A percentile compares a stretch with the other conserved stretches of the same genome.
Conservation (phyloP, 2,329 filamentous ascomycete species). For the Alternaria sp. region DNA sequence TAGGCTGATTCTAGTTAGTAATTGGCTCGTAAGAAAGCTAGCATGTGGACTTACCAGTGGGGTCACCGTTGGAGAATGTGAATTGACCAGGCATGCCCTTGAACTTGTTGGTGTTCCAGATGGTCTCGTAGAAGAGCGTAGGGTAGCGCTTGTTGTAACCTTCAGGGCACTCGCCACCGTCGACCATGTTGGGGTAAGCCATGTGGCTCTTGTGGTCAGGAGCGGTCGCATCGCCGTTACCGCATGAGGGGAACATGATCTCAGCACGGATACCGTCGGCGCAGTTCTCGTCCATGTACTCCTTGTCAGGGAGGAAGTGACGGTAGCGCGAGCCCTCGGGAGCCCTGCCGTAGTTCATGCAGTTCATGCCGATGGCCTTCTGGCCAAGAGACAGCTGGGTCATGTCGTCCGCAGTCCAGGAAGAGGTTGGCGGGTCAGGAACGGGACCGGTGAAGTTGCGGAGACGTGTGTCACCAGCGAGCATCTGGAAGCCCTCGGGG, state of each 20-base stretch:
- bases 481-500: conserved; percentile 73
- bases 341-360: conserved; percentile 74
- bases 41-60: conserved; percentile 66
- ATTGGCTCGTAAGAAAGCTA: background rate
- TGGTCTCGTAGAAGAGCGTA: conserved; percentile 67
- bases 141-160: conserved; percentile 63
- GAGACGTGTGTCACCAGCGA: conserved; percentile 68
- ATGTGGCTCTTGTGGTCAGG: conserved; percentile 70
- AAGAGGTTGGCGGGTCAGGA: conserved; percentile 71
- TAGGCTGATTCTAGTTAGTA: conserved; percentile 61
- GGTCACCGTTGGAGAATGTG: conserved; percentile 73
- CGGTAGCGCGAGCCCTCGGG: conserved; percentile 80
- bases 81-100: conserved; percentile 63
- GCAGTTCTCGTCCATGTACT: conserved; percentile 81
- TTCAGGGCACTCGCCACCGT: conserved; percentile 62
- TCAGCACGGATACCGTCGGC: conserved; percentile 76
- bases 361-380: conserved; percentile 93
- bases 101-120: conserved; percentile 62
- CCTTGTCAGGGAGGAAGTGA: conserved; percentile 81
- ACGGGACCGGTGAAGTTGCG: conserved; percentile 64
- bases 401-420: conserved; percentile 68
- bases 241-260: conserved; percentile 78
- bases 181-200: conserved; percentile 62
- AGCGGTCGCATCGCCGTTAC: conserved; percentile 68
- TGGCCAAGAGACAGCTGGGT: conserved; percentile 75